Evolutionary conservation across 768 basidiomycete genomes (phyloP).

Genomic region (Mrakia gelida): DNA sequence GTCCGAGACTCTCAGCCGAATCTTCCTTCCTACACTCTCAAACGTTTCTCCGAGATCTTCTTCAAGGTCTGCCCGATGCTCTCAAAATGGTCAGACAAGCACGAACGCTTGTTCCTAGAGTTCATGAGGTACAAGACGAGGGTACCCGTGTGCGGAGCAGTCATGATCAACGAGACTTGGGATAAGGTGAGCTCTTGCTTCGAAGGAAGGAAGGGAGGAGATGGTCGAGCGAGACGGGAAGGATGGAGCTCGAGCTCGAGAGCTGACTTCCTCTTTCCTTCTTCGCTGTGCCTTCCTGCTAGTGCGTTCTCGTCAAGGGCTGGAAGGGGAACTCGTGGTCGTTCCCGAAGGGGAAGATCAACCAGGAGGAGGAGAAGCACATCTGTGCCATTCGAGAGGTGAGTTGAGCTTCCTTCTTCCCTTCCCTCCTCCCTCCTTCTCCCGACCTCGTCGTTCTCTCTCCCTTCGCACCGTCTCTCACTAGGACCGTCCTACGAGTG

Average conservation of each 20-base stretch:
- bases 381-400: conserved; percentile 92
- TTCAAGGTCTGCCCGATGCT: conserved; percentile 80
- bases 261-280: background rate
- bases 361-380: conserved; percentile 77
- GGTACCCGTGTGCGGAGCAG: conserved; percentile 96
- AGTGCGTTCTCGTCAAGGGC: conserved; percentile 97
- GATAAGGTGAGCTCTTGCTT: conserved; percentile 65
- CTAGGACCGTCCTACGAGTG: too few relatives aligned
- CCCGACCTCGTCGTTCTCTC: background rate
- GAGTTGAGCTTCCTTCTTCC: conserved; percentile 35
- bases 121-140: conserved; percentile 96
- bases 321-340: conserved; percentile 98
- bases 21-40: conserved; percentile 80
- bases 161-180: conserved; percentile 85
- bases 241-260: background rate
- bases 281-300: conserved; percentile 10
- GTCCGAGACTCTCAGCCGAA: conserved; percentile 77
- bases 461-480: background rate
- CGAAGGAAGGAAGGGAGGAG: background rate
- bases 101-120: conserved; percentile 75
- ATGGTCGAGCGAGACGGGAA: background rate
- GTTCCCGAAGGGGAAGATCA: conserved; percentile 99
- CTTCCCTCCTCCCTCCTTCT: too few relatives aligned
- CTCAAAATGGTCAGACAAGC: conserved; percentile 75
- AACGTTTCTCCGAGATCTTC: conserved; percentile 87